These are phyloP conservation scores for Trichosporon coremiiforme DNA, from an alignment of 1,284 basidiomycete genomes.

Conservation along the genomic window DNA sequence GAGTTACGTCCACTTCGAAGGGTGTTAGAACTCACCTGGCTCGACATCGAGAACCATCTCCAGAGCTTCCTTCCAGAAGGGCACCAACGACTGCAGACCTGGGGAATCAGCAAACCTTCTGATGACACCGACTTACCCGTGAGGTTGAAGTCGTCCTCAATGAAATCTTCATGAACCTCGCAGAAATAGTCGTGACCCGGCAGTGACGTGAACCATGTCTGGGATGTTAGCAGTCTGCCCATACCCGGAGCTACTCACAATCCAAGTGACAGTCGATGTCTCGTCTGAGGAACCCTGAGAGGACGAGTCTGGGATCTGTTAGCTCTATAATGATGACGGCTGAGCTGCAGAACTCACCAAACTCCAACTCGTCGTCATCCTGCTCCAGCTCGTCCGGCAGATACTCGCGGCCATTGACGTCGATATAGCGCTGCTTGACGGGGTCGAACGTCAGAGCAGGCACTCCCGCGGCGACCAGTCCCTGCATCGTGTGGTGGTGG, in stretches of 20 bases:
- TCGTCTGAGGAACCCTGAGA: slow-evolving; percentile 55
- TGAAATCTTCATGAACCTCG: slow-evolving; percentile 97
- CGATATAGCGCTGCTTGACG: slow-evolving; percentile 21
- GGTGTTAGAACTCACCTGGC: slow-evolving; percentile 68
- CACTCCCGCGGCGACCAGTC: neutral
- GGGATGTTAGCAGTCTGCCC: neutral
- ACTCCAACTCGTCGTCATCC: slow-evolving; percentile 48
- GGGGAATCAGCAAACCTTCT: slow-evolving; percentile 2
- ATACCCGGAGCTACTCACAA: slow-evolving; percentile 41
- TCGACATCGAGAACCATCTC: slow-evolving; percentile 99
- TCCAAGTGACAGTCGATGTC: slow-evolving; percentile 57
- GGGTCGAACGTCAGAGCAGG: slow-evolving; percentile 12
- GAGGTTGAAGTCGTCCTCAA: slow-evolving; percentile 99
- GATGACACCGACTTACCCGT: slow-evolving; percentile 59
- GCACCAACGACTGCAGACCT: slow-evolving; percentile 88
- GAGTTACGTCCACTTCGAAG: slow-evolving; percentile 18
- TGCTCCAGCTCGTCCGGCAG: slow-evolving; percentile 45
- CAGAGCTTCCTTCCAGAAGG: slow-evolving; percentile 98
- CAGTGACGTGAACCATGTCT: slow-evolving; percentile 90
- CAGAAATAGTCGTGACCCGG: slow-evolving; percentile 99
- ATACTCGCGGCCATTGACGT: slow-evolving; percentile 32
- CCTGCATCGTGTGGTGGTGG: slow-evolving; percentile 28
- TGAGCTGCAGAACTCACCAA: slow-evolving; percentile 34
- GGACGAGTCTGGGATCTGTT: slow-evolving; percentile 44
- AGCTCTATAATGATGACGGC: neutral